A percentile compares a stretch with the other conserved stretches of the same genome.
Evolutionary conservation across 306 rosid genomes (phyloP).

Genomic region (Potentilla sterilis): DNA sequence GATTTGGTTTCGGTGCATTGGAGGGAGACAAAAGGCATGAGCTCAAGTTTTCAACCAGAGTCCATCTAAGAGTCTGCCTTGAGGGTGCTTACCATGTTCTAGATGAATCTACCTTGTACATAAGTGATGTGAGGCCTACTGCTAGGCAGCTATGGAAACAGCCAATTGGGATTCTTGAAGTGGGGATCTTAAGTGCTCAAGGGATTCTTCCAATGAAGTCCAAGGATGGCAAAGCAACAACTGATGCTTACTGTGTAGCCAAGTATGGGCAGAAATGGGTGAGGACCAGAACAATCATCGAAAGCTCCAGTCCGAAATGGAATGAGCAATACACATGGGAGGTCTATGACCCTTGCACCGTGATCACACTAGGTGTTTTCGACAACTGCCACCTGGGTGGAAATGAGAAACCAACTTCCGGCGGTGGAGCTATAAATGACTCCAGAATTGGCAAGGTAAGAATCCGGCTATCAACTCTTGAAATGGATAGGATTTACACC

Average conservation of each 20-base stretch:
- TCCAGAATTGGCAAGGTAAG: slow-evolving; percentile 72
- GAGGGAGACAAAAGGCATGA: slow-evolving; percentile 72
- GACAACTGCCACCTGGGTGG: slow-evolving; percentile 74
- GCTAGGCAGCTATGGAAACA: slow-evolving; percentile 83
- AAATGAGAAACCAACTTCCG: slow-evolving; percentile 32
- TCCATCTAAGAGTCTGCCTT: slow-evolving; percentile 65
- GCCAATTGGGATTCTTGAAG: slow-evolving; percentile 80
- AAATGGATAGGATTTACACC: slow-evolving; percentile 79
- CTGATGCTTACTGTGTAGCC: slow-evolving; percentile 79
- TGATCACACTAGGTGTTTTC: slow-evolving; percentile 67
- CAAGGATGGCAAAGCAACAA: slow-evolving; percentile 48
- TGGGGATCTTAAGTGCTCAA: slow-evolving; percentile 82
- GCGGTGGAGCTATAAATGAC: slow-evolving; percentile 43
- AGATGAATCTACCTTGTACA: slow-evolving; percentile 76
- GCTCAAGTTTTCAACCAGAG: slow-evolving; percentile 53
- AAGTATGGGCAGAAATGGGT: slow-evolving; percentile 87
- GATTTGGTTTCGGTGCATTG: slow-evolving; percentile 63
- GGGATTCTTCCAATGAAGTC: slow-evolving; percentile 71
- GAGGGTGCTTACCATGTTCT: slow-evolving; percentile 88
- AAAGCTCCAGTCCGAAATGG: slow-evolving; percentile 59
- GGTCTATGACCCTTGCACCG: slow-evolving; percentile 68
- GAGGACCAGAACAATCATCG: slow-evolving; percentile 66
- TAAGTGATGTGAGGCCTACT: slow-evolving; percentile 78
- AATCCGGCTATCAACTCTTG: slow-evolving; percentile 75
- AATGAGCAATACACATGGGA: slow-evolving; percentile 73